phyloP scores from a whole-genome alignment of 2,329 filamentous ascomycete species.

The Cercospora sp. region DNA sequence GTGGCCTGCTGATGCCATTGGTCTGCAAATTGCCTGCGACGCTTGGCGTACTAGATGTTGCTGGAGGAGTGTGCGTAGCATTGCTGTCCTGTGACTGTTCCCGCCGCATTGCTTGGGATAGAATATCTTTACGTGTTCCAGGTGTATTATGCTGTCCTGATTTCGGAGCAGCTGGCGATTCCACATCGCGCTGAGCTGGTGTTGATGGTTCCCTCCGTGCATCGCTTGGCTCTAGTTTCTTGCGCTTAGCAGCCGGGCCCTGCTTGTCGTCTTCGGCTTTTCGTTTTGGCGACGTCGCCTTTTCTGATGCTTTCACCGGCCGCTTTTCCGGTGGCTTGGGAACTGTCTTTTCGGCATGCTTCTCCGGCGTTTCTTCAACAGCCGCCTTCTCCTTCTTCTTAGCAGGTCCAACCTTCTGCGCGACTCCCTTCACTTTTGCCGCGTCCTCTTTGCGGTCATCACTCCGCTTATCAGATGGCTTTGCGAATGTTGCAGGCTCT shows the following conservation, averaged over 20 bases:
- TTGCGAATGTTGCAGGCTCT: conserved; percentile 14
- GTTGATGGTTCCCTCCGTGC: conserved; percentile 30
- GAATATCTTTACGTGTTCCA: conserved; percentile 32
- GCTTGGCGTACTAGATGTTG: conserved; percentile 28
- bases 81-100: conserved; percentile 32
- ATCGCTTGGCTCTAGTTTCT: conserved; percentile 26
- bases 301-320: conserved; percentile 14
- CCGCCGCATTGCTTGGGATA: conserved; percentile 31
- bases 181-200: conserved; percentile 26
- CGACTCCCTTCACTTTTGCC: conserved; percentile 33
- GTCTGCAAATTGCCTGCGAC: conserved; percentile 18
- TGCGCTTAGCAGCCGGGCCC: conserved; percentile 32
- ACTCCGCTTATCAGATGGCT: conserved; percentile 18
- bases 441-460: conserved; percentile 21
- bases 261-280: conserved; percentile 17
- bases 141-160: conserved; percentile 29
- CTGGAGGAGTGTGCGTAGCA: conserved; percentile 30
- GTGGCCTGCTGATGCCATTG: conserved; percentile 24
- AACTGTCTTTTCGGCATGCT: neutral
- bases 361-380: conserved; percentile 14
- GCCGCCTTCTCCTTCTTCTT: conserved; percentile 23
- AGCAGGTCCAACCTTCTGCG: conserved; percentile 33
- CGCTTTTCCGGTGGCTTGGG: conserved; percentile 16
- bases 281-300: conserved; percentile 14
- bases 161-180: conserved; percentile 29